Percentiles rank a stretch among this genome's conserved stretches.
Evolutionary conservation across 768 basidiomycete genomes (phyloP).

Genomic region (Tylopilus sp.): DNA sequence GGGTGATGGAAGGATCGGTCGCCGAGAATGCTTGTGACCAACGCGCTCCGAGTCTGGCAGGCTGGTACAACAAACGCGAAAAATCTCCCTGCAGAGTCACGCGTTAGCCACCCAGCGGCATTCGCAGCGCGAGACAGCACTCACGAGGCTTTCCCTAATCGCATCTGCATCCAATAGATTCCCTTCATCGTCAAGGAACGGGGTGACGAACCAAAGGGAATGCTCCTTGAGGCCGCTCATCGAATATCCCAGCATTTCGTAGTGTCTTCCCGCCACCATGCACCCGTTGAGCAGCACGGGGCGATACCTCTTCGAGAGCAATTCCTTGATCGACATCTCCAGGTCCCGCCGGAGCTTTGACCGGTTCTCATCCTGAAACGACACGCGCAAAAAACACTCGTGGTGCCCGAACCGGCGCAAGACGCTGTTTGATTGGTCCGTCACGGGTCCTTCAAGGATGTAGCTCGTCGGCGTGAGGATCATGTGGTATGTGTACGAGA

Average conservation of each 20-base stretch:
- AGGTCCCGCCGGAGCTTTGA: constrained; percentile 36
- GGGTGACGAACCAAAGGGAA: constrained; percentile 46
- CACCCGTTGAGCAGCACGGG: constrained; percentile 34
- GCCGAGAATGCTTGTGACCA: constrained; percentile 55
- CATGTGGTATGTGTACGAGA: constrained; percentile 36
- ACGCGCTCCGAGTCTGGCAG: constrained; percentile 50
- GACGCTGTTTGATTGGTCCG: constrained; percentile 38
- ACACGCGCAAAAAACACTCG: constrained; percentile 46
- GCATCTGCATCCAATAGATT: constrained; percentile 18
- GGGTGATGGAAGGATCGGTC: constrained; percentile 43
- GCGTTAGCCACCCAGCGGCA: background rate
- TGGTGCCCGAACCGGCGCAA: constrained; percentile 36
- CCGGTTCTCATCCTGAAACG: constrained; percentile 46
- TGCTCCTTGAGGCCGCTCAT: constrained; percentile 51
- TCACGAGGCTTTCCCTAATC: constrained; percentile 38
- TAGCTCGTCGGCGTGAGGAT: constrained; percentile 39
- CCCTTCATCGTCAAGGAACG: constrained; percentile 33
- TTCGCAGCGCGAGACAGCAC: background rate
- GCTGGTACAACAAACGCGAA: constrained; percentile 33
- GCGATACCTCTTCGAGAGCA: constrained; percentile 36
- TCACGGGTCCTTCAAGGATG: constrained; percentile 38
- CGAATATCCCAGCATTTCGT: constrained; percentile 49
- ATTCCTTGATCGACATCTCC: constrained; percentile 27
- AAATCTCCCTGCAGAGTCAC: constrained; percentile 36
- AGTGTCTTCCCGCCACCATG: constrained; percentile 41